Evolutionary conservation across 495 filamentous ascomycete genomes (phyloP).

Genomic region (Annulohypoxylon maeteangense): DNA sequence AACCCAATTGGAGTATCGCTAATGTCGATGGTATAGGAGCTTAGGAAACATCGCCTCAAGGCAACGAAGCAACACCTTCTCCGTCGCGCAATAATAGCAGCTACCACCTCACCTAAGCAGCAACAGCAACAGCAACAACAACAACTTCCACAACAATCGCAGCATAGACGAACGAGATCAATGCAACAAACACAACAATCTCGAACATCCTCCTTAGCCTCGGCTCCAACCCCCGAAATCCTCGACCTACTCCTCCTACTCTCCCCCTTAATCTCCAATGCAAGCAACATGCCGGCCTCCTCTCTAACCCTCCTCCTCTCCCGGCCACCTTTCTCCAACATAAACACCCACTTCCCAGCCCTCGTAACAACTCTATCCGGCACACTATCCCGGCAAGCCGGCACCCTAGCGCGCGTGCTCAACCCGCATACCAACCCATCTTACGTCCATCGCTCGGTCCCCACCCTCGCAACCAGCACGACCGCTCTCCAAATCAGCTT

Average conservation of each 20-base stretch:
- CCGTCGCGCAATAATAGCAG: constrained; percentile 51
- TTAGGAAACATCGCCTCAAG: constrained; percentile 54
- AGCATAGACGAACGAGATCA: constrained; percentile 41
- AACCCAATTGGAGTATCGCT: not conserved
- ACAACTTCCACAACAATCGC: constrained; percentile 39
- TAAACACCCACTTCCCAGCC: constrained; percentile 54
- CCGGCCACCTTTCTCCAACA: constrained; percentile 53
- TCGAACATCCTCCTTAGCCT: constrained; percentile 29
- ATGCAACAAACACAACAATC: constrained; percentile 29
- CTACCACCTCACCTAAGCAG: constrained; percentile 42
- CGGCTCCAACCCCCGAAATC: constrained; percentile 45
- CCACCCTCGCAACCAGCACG: constrained; percentile 49
- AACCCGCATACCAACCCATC: constrained; percentile 63
- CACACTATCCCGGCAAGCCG: constrained; percentile 52
- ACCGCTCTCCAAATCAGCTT: constrained; percentile 42
- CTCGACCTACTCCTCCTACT: constrained; percentile 58
- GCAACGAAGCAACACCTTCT: constrained; percentile 55
- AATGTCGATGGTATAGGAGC: constrained; percentile 47
- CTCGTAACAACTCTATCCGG: constrained; percentile 54
- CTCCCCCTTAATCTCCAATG: constrained; percentile 50
- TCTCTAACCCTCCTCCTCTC: constrained; percentile 51
- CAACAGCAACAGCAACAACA: constrained; percentile 44
- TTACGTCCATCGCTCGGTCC: constrained; percentile 61
- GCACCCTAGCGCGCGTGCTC: constrained; percentile 56
- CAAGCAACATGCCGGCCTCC: constrained; percentile 31